Conservation (phyloP, 1,284 basidiomycete genomes). For the Erythrobasidium hasegawianum region DNA sequence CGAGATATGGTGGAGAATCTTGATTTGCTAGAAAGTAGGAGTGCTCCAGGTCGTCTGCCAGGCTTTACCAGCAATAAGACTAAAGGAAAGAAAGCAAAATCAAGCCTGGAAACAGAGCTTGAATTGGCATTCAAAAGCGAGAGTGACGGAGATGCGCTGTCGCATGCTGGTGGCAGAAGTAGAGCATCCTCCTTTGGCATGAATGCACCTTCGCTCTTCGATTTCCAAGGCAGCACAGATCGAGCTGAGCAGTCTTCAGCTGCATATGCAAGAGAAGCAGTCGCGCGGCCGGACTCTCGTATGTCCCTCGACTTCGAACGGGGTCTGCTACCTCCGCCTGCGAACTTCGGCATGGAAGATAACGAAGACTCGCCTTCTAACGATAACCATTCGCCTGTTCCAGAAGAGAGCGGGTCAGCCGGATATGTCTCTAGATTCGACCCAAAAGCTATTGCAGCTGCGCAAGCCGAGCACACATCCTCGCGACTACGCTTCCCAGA, state of each 20-base stretch:
- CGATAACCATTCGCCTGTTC: too few species aligned
- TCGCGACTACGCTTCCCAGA: slow-evolving; percentile 18
- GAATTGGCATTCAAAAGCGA: slow-evolving; percentile 24
- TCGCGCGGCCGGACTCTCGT: slow-evolving; percentile 14
- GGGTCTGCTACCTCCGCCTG: background rate
- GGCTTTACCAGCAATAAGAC: background rate
- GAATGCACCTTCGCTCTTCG: background rate
- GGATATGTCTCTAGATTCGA: slow-evolving; percentile 30
- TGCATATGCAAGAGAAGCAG: slow-evolving; percentile 15
- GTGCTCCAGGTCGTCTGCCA: background rate
- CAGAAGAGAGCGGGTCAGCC: background rate
- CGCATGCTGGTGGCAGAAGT: slow-evolving; percentile 4
- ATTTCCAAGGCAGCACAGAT: slow-evolving; percentile 2
- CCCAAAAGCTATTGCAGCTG: slow-evolving; percentile 30
- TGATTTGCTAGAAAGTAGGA: background rate
- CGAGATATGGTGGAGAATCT: background rate
- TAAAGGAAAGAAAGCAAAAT: background rate
- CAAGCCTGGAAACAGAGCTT: slow-evolving; percentile 24
- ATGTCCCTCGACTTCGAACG: slow-evolving; percentile 1
- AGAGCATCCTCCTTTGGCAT: slow-evolving; percentile 19
- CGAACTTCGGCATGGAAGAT: background rate
- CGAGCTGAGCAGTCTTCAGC: slow-evolving; percentile 8
- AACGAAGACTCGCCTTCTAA: background rate
- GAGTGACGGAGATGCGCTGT: background rate
- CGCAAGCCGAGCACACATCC: slow-evolving; percentile 15